Evolutionary conservation across 2,329 filamentous ascomycete species (phyloP).

Genomic region (Clonostachys chloroleuca): DNA sequence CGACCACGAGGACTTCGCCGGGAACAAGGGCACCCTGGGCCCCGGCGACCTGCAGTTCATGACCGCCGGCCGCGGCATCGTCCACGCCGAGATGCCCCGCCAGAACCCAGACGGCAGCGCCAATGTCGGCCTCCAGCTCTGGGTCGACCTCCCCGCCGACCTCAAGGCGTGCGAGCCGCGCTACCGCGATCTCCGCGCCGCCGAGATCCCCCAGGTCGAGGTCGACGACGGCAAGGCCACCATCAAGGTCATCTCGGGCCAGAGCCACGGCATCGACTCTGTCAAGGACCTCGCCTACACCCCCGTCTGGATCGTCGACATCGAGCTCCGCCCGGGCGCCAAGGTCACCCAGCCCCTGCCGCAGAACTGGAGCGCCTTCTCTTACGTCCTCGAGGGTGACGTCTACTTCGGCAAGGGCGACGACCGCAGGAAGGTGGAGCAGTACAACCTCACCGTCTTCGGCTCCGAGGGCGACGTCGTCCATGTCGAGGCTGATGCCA

Average conservation of each 20-base stretch:
- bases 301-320: constrained; percentile 91
- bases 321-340: constrained; percentile 76
- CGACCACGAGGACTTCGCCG: constrained; percentile 90
- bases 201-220: constrained; percentile 74
- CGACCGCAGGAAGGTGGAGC: constrained; percentile 48
- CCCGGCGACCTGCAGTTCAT: constrained; percentile 96
- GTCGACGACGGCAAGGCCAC: constrained; percentile 69
- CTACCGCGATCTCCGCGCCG: constrained; percentile 78
- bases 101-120: constrained; percentile 70
- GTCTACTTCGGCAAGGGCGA: constrained; percentile 55
- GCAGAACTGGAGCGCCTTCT: constrained; percentile 82
- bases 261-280: constrained; percentile 78
- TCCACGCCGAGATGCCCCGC: constrained; percentile 93
- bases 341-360: constrained; percentile 72
- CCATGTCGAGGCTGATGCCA: constrained; percentile 62
- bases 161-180: constrained; percentile 88
- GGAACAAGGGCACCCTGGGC: constrained; percentile 77
- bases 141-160: constrained; percentile 82
- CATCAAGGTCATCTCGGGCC: constrained; percentile 88
- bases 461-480: constrained; percentile 74
- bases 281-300: constrained; percentile 92
- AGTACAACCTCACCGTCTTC: constrained; percentile 89
- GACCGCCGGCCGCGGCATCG: constrained; percentile 88
- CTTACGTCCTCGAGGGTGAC: constrained; percentile 76
- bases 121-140: constrained; percentile 88